Percentiles rank a stretch among this genome's conserved stretches.
phyloP scores from a whole-genome alignment of 352 stramenopile species.

The Stramenopiles sp. region DNA sequence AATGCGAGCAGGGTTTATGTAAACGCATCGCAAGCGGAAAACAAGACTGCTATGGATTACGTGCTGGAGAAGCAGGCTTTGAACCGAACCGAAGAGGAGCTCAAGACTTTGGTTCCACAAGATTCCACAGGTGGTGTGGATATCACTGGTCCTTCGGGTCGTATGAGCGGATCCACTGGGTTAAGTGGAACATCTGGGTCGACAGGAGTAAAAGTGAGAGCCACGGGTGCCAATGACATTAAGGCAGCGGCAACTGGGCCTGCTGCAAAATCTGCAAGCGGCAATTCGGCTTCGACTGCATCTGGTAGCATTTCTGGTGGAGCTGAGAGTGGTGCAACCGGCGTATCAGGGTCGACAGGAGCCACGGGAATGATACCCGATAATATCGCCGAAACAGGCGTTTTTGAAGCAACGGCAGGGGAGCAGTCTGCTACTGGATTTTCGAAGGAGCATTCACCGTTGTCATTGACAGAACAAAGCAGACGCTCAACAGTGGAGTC shows the following conservation, averaged over 20 bases:
- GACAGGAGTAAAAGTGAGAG: neutral
- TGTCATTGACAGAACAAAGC: constrained; percentile 8
- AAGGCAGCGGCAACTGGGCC: neutral
- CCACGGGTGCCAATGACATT: neutral
- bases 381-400: neutral
- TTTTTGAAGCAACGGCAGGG: neutral
- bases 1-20: neutral
- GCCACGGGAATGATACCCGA: neutral
- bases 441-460: constrained; percentile 6
- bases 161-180: neutral
- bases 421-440: constrained; percentile 5
- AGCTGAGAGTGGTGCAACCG: neutral
- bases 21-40: neutral
- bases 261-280: neutral
- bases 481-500: neutral
- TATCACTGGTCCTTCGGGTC: neutral
- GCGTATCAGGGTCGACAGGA: neutral
- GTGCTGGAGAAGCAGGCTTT: neutral
- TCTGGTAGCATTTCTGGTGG: constrained; percentile 1
- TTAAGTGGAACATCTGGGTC: neutral
- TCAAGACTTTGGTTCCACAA: neutral
- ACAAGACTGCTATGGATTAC: neutral
- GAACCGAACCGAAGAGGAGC: neutral
- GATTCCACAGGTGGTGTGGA: neutral
- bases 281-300: neutral